These are phyloP conservation scores for Fusarium odoratissimum DNA, from an alignment of 2,329 filamentous ascomycete genomes.

Conservation along the genomic window DNA sequence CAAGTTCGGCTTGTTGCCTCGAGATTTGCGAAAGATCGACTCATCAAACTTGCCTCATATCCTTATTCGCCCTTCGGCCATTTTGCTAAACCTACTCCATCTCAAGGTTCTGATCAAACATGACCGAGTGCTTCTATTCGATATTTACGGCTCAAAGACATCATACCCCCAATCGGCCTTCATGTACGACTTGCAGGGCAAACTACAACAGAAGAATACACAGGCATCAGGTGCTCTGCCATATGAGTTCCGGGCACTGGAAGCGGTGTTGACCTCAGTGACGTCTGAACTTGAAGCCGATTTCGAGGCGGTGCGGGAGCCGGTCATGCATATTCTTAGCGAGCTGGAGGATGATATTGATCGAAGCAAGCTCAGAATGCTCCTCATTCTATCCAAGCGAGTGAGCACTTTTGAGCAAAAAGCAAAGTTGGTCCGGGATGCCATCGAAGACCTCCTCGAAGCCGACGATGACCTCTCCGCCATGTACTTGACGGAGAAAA, in stretches of 20 bases:
- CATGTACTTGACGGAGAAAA: constrained; percentile 96
- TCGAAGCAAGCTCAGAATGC: constrained; percentile 87
- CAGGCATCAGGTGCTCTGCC: constrained; percentile 73
- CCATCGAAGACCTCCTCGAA: constrained; percentile 94
- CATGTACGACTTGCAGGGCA: constrained; percentile 96
- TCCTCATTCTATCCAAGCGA: constrained; percentile 95
- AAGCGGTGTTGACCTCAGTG: constrained; percentile 94
- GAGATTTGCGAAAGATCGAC: constrained; percentile 97
- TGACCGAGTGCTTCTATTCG: constrained; percentile 93
- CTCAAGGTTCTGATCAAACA: constrained; percentile 95
- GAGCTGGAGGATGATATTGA: constrained; percentile 98
- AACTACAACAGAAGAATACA: constrained; percentile 82
- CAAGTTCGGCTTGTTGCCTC: constrained; percentile 90
- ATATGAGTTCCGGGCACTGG: constrained; percentile 95
- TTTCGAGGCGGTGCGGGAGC: constrained; percentile 92
- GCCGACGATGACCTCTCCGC: constrained; percentile 93
- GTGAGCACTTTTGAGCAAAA: constrained; percentile 98
- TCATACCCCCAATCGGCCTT: constrained; percentile 96
- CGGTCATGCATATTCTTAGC: constrained; percentile 86
- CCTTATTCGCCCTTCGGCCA: constrained; percentile 90
- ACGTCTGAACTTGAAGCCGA: constrained; percentile 93
- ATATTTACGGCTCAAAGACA: constrained; percentile 93
- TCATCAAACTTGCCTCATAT: constrained; percentile 96
- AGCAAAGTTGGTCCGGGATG: constrained; percentile 90
- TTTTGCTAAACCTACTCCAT: constrained; percentile 95